A percentile compares a stretch with the other conserved stretches of the same genome.
These are phyloP conservation scores for Diplocarpon rosae DNA, from an alignment of 2,329 filamentous ascomycete species.

Conservation along the genomic window DNA sequence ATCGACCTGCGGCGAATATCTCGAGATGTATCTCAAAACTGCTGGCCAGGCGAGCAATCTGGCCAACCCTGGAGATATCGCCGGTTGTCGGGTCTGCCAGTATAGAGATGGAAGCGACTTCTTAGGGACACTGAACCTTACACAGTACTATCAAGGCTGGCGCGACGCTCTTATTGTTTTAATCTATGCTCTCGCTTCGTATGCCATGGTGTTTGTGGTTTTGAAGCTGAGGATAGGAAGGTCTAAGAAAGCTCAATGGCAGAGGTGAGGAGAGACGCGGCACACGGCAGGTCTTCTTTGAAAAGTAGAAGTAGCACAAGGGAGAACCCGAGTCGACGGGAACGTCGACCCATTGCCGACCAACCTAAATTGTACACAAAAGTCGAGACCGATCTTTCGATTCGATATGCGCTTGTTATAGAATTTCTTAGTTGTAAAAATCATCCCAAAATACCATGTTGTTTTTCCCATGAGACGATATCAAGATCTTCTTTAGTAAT, in stretches of 20 bases:
- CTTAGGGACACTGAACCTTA: slow-evolving; percentile 45
- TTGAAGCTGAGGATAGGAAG: slow-evolving; percentile 39
- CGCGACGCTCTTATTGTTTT: slow-evolving; percentile 45
- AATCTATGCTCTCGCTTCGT: slow-evolving; percentile 33
- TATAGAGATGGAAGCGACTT: slow-evolving; percentile 49
- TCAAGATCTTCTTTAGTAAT: no score
- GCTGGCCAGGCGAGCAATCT: slow-evolving; percentile 39
- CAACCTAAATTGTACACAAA: no score
- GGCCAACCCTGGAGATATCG: slow-evolving; percentile 46
- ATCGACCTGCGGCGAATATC: slow-evolving; percentile 51
- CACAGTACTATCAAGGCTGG: slow-evolving; percentile 54
- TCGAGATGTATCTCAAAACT: slow-evolving; percentile 36
- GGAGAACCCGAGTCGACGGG: no score
- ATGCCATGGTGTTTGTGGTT: slow-evolving; percentile 34
- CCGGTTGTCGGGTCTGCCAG: slow-evolving; percentile 48
- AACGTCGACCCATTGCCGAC: no score
- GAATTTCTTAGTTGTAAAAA: no score
- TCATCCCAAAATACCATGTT: no score
- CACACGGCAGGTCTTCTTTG: no score
- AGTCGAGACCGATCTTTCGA: no score
- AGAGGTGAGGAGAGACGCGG: no score
- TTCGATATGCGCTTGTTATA: no score
- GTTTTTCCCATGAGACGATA: no score
- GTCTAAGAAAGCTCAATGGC: slow-evolving; percentile 28
- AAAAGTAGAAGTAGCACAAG: no score